A percentile compares a stretch with the other conserved stretches of the same genome.
Evolutionary conservation across 176 grass and related monocot genomes (phyloP).

Genomic region (Oryza coarctata): DNA sequence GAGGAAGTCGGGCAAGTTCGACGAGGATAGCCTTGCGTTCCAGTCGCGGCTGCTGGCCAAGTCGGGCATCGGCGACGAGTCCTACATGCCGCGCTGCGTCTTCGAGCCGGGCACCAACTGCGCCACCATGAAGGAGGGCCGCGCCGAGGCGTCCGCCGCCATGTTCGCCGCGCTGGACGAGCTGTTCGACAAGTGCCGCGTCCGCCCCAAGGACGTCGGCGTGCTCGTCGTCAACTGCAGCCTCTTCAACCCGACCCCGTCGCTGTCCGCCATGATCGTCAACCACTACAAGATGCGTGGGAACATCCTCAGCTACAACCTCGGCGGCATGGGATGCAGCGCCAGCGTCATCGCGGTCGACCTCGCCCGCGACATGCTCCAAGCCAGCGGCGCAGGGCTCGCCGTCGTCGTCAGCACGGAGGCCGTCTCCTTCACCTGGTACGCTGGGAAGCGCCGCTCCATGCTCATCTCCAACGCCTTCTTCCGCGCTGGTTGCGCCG

Average conservation of each 20-base stretch:
- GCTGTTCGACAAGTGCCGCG: constrained; percentile 97
- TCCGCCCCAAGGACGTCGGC: constrained; percentile 90
- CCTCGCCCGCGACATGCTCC: constrained; percentile 91
- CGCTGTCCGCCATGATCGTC: constrained; percentile 95
- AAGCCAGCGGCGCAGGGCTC: constrained; percentile 69
- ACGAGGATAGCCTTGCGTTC: constrained; percentile 92
- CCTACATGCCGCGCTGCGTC: constrained; percentile 75
- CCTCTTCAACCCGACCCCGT: constrained; percentile 97
- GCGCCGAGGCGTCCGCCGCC: constrained; percentile 68
- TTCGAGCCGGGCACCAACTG: constrained; percentile 73
- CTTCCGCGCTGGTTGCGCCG: constrained; percentile 80
- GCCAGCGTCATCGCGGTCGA: constrained; percentile 83
- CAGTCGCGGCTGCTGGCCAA: constrained; percentile 79
- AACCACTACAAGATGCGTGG: constrained; percentile 99
- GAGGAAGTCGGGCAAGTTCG: constrained; percentile 87
- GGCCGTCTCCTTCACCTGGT: constrained; percentile 92
- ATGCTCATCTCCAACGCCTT: constrained; percentile 98
- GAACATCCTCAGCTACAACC: constrained; percentile 99
- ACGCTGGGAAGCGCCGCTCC: constrained; percentile 71
- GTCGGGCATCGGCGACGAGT: constrained; percentile 92
- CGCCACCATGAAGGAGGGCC: constrained; percentile 97
- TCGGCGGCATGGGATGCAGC: constrained; percentile 98
- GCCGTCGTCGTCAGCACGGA: constrained; percentile 93
- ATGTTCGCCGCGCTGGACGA: constrained; percentile 92
- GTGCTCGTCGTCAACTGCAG: constrained; percentile 96